Conservation (phyloP, 2,329 filamentous ascomycete genomes). For the Paecilomyces fulvus region DNA sequence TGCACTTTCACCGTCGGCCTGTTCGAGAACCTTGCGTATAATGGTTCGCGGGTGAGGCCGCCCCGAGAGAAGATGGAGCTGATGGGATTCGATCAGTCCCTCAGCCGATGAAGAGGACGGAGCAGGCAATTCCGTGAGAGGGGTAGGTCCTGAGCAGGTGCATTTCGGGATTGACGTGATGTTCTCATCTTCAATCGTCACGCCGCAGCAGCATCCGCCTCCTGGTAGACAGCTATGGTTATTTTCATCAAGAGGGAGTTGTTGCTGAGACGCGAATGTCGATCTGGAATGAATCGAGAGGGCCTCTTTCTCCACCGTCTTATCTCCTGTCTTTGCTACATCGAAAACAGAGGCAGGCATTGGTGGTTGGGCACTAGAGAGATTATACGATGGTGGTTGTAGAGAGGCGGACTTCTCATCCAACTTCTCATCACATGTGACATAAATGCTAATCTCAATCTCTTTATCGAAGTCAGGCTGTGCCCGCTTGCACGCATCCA, state of each 20-base stretch:
- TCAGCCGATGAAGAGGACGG: slow-evolving; percentile 4
- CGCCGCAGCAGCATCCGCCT: slow-evolving; percentile 43
- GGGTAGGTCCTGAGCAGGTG: slow-evolving; percentile 26
- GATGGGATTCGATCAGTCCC: slow-evolving; percentile 4
- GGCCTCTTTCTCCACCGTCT: slow-evolving; percentile 13
- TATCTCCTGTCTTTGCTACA: slow-evolving; percentile 4
- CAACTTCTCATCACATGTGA: slow-evolving; percentile 46
- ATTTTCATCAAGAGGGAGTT: slow-evolving; percentile 2
- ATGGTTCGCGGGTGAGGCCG: slow-evolving; percentile 45
- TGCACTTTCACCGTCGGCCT: slow-evolving; percentile 53
- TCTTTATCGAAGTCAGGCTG: slow-evolving; percentile 29
- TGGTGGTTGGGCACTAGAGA: neutral
- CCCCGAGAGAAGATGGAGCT: slow-evolving; percentile 34
- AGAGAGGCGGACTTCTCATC: slow-evolving; percentile 22
- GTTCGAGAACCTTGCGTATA: slow-evolving; percentile 48
- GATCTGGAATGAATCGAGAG: slow-evolving; percentile 14
- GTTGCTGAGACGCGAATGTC: slow-evolving; percentile 5
- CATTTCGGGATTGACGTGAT: slow-evolving; percentile 25
- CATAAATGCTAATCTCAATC: slow-evolving; percentile 45
- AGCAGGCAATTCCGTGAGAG: neutral
- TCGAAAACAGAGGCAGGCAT: neutral
- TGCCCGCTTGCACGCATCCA: slow-evolving; percentile 25
- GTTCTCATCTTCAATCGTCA: slow-evolving; percentile 39
- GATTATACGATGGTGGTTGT: neutral
- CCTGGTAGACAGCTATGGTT: slow-evolving; percentile 15